Conservation (phyloP, 192 early-diverging fungal species). For the Dispira parvispora region DNA sequence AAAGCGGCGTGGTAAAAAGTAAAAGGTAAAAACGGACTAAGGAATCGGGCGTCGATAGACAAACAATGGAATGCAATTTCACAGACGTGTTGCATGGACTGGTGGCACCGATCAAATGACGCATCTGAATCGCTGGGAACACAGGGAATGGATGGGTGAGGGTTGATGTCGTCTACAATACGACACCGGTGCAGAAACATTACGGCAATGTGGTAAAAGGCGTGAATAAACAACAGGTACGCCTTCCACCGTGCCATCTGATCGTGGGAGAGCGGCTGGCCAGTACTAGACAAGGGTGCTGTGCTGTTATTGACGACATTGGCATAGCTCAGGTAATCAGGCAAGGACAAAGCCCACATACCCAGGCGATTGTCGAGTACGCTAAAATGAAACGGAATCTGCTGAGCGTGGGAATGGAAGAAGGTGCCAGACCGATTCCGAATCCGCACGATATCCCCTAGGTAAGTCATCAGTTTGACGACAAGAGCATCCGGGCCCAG, state of each 20-base stretch:
- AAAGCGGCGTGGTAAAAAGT: constrained; percentile 10
- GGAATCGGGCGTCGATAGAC: constrained; percentile 2
- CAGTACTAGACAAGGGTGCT: not conserved
- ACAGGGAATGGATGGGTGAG: constrained; percentile 1
- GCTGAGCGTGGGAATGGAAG: not conserved
- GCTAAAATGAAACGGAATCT: not conserved
- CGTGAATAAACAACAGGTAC: constrained; percentile 1
- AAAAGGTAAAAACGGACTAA: constrained; percentile 10
- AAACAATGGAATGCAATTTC: not conserved
- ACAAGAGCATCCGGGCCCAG: constrained; percentile 5
- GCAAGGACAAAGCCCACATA: constrained; percentile 8
- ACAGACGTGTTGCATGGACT: not conserved
- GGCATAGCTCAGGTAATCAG: constrained; percentile 1
- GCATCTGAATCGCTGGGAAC: not conserved
- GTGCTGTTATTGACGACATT: not conserved
- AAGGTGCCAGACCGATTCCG: constrained; percentile 8
- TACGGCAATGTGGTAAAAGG: constrained; percentile 6
- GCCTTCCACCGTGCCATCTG: not conserved
- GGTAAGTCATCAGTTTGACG: constrained; percentile 6
- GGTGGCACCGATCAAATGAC: constrained; percentile 4
- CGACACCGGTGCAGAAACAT: constrained; percentile 10
- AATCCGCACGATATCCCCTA: constrained; percentile 9
- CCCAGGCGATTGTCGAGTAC: not conserved
- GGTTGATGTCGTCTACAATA: constrained; percentile 1
- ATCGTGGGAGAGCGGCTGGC: not conserved